Percentiles rank a stretch among this genome's conserved stretches.
Evolutionary conservation across 805 yeast species (phyloP).

Genomic region (Komagataella ulmi): DNA sequence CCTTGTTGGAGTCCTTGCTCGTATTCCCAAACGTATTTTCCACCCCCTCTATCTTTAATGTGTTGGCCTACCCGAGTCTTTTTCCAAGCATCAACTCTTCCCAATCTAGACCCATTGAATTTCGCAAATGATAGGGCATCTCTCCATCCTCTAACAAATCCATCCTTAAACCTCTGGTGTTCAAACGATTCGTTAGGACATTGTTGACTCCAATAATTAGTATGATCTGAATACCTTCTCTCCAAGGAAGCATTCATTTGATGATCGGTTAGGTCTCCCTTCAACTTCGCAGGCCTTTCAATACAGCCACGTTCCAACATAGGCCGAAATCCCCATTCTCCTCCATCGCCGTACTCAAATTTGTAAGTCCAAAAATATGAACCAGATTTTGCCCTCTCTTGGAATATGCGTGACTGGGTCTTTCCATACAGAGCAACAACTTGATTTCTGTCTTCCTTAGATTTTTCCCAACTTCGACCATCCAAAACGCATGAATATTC

Average conservation of each 20-base stretch:
- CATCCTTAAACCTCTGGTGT: slow-evolving; percentile 72
- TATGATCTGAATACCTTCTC: slow-evolving; percentile 31
- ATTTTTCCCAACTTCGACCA: slow-evolving; percentile 55
- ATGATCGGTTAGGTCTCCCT: slow-evolving; percentile 22
- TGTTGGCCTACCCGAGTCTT: slow-evolving; percentile 52
- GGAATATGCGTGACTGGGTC: slow-evolving; percentile 33
- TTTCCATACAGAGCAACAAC: slow-evolving; percentile 52
- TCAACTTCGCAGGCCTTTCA: slow-evolving; percentile 16
- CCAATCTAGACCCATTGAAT: slow-evolving; percentile 59
- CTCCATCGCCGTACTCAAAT: slow-evolving; percentile 82
- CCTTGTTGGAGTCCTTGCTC: slow-evolving; percentile 76
- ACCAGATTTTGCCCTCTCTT: slow-evolving; percentile 50
- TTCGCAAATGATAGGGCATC: slow-evolving; percentile 61
- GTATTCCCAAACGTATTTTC: slow-evolving; percentile 72
- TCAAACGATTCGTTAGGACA: slow-evolving; percentile 54
- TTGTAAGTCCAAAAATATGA: slow-evolving; percentile 85
- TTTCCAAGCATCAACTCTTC: slow-evolving; percentile 63
- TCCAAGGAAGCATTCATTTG: slow-evolving; percentile 26
- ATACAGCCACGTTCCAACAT: slow-evolving; percentile 56
- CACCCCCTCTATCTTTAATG: slow-evolving; percentile 35
- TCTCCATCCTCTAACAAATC: slow-evolving; percentile 60
- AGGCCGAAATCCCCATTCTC: slow-evolving; percentile 89
- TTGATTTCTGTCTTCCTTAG: slow-evolving; percentile 29
- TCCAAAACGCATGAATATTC: slow-evolving; percentile 87
- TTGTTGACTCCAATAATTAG: slow-evolving; percentile 52